These are phyloP conservation scores for Tieghemostelium lacteum DNA, from an alignment of 78 protist genomes.

Conservation along the genomic window DNA sequence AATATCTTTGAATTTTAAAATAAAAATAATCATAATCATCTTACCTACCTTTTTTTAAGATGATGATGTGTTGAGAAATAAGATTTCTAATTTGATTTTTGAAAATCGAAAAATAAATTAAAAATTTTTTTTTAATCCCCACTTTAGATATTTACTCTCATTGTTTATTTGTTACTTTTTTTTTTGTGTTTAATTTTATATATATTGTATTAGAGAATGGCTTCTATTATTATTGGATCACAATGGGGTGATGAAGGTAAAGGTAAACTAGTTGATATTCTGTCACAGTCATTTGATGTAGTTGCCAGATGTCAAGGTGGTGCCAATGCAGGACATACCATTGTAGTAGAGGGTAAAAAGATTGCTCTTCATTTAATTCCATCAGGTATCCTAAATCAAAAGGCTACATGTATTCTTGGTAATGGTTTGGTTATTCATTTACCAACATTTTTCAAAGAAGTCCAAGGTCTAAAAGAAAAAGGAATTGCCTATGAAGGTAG, in stretches of 20 bases:
- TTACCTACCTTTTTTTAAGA: no score
- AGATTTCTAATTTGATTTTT: no score
- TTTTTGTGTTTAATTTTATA: not conserved
- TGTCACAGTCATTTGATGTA: slow-evolving; percentile 86
- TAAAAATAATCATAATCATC: no score
- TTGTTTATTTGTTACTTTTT: no score
- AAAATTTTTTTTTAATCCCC: no score
- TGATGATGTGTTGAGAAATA: no score
- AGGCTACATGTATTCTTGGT: slow-evolving; percentile 86
- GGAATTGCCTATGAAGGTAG: slow-evolving; percentile 77
- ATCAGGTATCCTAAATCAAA: slow-evolving; percentile 87
- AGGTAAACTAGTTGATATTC: slow-evolving; percentile 96
- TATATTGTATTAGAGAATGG: slow-evolving; percentile 6
- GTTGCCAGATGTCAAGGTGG: slow-evolving; percentile 91
- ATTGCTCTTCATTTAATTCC: slow-evolving; percentile 95
- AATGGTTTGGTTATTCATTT: slow-evolving; percentile 95
- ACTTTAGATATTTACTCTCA: no score
- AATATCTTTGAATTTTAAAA: not conserved
- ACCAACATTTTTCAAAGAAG: slow-evolving; percentile 90
- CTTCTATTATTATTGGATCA: slow-evolving; percentile 74
- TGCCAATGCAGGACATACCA: slow-evolving; percentile 95
- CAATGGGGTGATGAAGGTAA: slow-evolving; percentile 98
- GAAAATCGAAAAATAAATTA: no score
- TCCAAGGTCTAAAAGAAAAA: slow-evolving; percentile 80
- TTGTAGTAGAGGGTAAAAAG: slow-evolving; percentile 90